Percentiles rank a stretch among this genome's conserved stretches.
phyloP scores from a whole-genome alignment of 2,329 filamentous ascomycete genomes.

The Scopulariopsis brevicaulis region DNA sequence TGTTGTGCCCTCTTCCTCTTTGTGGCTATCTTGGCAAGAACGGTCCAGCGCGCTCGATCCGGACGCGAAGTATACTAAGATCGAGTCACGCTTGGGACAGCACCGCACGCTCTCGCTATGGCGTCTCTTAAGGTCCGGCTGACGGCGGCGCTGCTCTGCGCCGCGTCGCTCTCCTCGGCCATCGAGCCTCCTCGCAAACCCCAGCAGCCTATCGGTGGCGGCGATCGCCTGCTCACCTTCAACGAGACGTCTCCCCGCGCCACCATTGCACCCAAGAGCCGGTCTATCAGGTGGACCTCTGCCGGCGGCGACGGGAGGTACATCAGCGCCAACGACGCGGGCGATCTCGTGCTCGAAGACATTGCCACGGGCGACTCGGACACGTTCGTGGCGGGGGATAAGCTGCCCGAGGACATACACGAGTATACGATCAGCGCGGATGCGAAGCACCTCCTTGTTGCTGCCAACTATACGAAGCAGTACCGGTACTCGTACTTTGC shows the following conservation, averaged over 20 bases:
- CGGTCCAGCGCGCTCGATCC: too few relatives aligned
- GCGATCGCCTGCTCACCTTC: constrained; percentile 44
- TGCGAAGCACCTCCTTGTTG: constrained; percentile 45
- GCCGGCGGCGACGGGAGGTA: constrained; percentile 51
- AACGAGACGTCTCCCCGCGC: constrained; percentile 43
- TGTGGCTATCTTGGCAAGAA: too few relatives aligned
- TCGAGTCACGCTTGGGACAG: background rate
- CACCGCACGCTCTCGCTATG: background rate
- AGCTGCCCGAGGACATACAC: constrained; percentile 40
- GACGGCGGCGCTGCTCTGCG: background rate
- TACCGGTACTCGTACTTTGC: constrained; percentile 59
- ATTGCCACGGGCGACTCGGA: constrained; percentile 42
- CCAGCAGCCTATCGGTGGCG: constrained; percentile 42
- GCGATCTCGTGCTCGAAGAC: constrained; percentile 48
- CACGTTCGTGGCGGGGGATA: constrained; percentile 45
- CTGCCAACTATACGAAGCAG: constrained; percentile 55
- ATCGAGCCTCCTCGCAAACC: constrained; percentile 29
- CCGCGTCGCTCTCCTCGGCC: background rate
- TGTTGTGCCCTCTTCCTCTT: too few relatives aligned
- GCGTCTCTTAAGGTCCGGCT: background rate
- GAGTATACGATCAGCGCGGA: constrained; percentile 54
- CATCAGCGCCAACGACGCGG: constrained; percentile 36
- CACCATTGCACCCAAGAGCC: constrained; percentile 31
- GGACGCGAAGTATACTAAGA: background rate
- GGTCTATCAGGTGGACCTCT: constrained; percentile 44